Base-by-base conservation (phyloP, 768 basidiomycete genomes). In the Serpula lacrymans region DNA sequence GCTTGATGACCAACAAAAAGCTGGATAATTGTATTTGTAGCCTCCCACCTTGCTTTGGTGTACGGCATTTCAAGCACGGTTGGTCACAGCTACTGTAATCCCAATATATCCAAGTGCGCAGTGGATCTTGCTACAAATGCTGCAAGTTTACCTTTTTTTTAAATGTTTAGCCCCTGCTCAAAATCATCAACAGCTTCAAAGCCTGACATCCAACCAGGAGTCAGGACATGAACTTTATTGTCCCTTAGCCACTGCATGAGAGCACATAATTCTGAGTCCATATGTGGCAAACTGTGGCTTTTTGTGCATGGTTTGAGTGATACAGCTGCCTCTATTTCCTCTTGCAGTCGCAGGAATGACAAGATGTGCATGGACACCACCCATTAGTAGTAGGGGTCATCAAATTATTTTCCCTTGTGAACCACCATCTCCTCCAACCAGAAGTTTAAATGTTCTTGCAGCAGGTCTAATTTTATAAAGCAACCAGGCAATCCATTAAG, bases 401-500 rank as follows among this genome's bases (percentile, higher is more conserved):
- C 53, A 24, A 55, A 63, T 7, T 51, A 47, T 6, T 41, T 42
- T 2, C 50, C 52, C 34, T 49, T 39, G n/a, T 48, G 41, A 50
- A 43, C n/a, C n/a, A n/a, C 41, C 39, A 40, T 40, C 12, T 30
- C 39, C 26, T 54, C 38, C 3, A 56, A 40, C 53, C 57, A 60
- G 39, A 60, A 58, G 39, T 59, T 64, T 24, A 45, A 44, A 25
- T 58, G 52, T 37, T 62, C 58, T 40, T 63, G 60, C 41, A 63
- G 24, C 14, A 63, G 41, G 28, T 63, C 60, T 28, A 55, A 40
- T 35, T 64, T 54, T 22, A 54, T 51, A 43, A 55, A 64, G 3
- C 31, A 34, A 2, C 50, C 51, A 1, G 48, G 33, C 9, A 47
- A 23, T 10, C 59, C 59, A 25, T 48, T 51, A 14, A 51, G 36